A percentile compares a stretch with the other conserved stretches of the same genome.
These are phyloP conservation scores for Ogataea pignaliae DNA, from an alignment of 805 yeast genomes.

Conservation along the genomic window DNA sequence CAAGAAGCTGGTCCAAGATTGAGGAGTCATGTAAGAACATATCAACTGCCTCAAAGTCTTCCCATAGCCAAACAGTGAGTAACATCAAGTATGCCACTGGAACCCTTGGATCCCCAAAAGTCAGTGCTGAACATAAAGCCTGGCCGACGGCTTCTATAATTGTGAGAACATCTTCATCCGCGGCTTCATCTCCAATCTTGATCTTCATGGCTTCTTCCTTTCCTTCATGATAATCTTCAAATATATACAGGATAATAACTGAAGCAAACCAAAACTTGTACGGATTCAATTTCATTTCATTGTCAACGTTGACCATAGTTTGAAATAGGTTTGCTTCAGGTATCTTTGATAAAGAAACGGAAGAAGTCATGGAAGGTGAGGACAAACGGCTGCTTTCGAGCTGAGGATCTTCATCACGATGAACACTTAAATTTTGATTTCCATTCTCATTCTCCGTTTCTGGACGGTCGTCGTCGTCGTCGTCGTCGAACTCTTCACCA, in stretches of 20 bases:
- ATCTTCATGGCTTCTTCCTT: slow-evolving; percentile 45
- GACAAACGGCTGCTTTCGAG: slow-evolving; percentile 5
- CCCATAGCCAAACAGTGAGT: slow-evolving; percentile 71
- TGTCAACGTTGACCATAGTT: slow-evolving; percentile 71
- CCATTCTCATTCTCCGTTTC: slow-evolving; percentile 1
- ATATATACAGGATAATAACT: slow-evolving; percentile 55
- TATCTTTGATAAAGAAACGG: slow-evolving; percentile 22
- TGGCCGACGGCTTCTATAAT: slow-evolving; percentile 77
- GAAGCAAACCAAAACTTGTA: slow-evolving; percentile 84
- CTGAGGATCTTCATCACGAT: slow-evolving; percentile 1
- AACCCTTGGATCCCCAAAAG: slow-evolving; percentile 63
- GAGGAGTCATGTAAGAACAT: slow-evolving; percentile 69
- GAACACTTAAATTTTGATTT: neutral
- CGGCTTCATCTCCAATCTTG: slow-evolving; percentile 52
- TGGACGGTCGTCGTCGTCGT: neutral
- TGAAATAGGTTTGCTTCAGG: slow-evolving; percentile 61
- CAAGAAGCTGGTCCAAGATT: slow-evolving; percentile 60
- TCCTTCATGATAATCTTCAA: slow-evolving; percentile 50
- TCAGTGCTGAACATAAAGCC: slow-evolving; percentile 59
- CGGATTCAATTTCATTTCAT: slow-evolving; percentile 71
- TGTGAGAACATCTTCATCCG: slow-evolving; percentile 65
- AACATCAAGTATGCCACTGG: slow-evolving; percentile 75
- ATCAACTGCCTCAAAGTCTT: slow-evolving; percentile 67
- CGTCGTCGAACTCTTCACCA: slow-evolving; percentile 5
- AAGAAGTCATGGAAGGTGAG: slow-evolving; percentile 1